Base-by-base conservation (phyloP, 2,329 filamentous ascomycete species). In the Cephalotrichum gorgonifer region DNA sequence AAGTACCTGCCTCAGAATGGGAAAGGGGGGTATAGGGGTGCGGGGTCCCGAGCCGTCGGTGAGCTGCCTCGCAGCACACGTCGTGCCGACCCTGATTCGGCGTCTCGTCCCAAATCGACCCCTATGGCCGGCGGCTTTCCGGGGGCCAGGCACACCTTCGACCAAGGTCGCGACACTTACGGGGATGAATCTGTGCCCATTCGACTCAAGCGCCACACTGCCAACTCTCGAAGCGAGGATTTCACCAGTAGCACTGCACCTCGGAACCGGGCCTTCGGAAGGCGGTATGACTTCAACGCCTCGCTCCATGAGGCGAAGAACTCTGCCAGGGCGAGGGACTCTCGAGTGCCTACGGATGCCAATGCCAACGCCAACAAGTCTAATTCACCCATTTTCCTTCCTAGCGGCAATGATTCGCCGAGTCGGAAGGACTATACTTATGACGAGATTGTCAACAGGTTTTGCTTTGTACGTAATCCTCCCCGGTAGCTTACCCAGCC, bases 391-490 rank as follows among this genome's bases (percentile, higher is more conserved):
- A 81, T 89, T 69, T 11, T 38, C 11, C 26, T 12, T 48, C 71
- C 75, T 54, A 78, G 81, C 63, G 69, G 73, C 59, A 76, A 75
- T 64, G 76, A 82, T 60, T 71, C 74, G 48, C 62, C 83, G 30
- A 72, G 78, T 56, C 76, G 77, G 74, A 78, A 76, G 64, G 59
- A 69, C 28, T 68, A 72, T 49, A 68, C 91, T 52, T 97, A 98
- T 66, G 88, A 94, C 69, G 93, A 98, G 70, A 79, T 98, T 56
- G 86, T 98, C 67, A 90, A 95, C 74, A 96, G 95, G 74, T 98
- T 95, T 76, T 98, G 93, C 78, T 98, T 97, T 81, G 91, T 96
- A 91, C 82, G 91, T 95, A 77, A 77, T 62, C 67, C 67, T 56
- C 63, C 47, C 54, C 56, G 54, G 58, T 53, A 56, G n/a, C n/a